Conservation (phyloP, 164 flowering plant species). For the Sextonia rubra region DNA sequence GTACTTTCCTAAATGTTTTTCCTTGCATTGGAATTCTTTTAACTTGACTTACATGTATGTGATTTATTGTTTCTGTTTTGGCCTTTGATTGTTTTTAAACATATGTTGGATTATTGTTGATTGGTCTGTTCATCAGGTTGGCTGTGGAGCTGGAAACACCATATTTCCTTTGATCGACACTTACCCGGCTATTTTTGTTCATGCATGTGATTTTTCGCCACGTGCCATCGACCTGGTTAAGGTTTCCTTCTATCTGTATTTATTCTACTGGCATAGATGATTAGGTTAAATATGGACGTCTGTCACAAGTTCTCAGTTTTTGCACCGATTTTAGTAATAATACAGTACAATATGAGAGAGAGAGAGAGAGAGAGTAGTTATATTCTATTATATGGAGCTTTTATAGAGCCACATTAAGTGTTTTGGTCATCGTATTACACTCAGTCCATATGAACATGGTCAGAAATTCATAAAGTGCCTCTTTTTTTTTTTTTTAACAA, state of each 20-base stretch:
- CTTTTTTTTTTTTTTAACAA: neutral
- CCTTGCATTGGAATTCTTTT: too few species aligned
- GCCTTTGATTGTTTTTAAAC: neutral
- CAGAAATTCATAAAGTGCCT: neutral
- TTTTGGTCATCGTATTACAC: neutral
- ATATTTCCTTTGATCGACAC: slow-evolving; percentile 76
- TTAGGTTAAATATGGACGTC: neutral
- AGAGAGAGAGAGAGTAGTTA: neutral
- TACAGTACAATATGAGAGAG: neutral
- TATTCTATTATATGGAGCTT: neutral
- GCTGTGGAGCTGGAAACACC: slow-evolving; percentile 98
- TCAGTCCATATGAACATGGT: neutral
- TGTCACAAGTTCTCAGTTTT: neutral
- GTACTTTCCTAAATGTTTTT: too few species aligned
- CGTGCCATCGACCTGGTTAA: slow-evolving; percentile 87
- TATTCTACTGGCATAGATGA: neutral
- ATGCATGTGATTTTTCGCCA: slow-evolving; percentile 95
- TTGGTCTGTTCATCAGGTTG: slow-evolving; percentile 47
- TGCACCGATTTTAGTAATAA: neutral
- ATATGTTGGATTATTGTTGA: neutral
- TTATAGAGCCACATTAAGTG: neutral
- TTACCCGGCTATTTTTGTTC: slow-evolving; percentile 65
- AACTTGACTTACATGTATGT: too few species aligned
- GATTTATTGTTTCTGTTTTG: too few species aligned
- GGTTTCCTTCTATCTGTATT: slow-evolving; percentile 35